phyloP scores from a whole-genome alignment of 371 early-diverging fungal genomes.

The Apophysomyces sp. region DNA sequence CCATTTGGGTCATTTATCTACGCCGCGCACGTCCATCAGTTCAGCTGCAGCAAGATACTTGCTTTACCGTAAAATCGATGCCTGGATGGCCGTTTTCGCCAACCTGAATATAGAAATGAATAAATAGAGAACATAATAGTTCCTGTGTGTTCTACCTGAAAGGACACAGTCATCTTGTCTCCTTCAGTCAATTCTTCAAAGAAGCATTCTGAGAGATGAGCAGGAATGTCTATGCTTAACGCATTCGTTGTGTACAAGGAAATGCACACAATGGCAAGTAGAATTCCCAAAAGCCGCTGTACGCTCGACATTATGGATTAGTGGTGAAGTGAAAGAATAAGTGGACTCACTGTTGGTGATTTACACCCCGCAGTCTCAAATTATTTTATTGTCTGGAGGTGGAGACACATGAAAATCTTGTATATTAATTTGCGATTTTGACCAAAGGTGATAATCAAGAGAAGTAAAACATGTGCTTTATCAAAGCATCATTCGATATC shows the following conservation, averaged over 20 bases:
- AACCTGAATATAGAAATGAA: slow-evolving; percentile 36
- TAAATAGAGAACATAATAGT: background rate
- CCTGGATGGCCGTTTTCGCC: slow-evolving; percentile 67
- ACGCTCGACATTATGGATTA: background rate
- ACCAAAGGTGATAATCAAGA: no score
- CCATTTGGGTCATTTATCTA: slow-evolving; percentile 61
- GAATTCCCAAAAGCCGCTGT: background rate
- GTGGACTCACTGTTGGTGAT: no score
- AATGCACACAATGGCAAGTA: background rate
- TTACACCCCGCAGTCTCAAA: no score
- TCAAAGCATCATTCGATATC: no score
- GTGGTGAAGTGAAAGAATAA: background rate
- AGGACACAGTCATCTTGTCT: slow-evolving; percentile 66
- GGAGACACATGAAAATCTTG: no score
- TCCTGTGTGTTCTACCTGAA: slow-evolving; percentile 42
- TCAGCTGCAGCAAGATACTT: background rate
- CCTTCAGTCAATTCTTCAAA: slow-evolving; percentile 56
- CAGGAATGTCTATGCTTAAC: slow-evolving; percentile 44
- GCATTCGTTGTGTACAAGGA: background rate
- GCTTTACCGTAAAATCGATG: slow-evolving; percentile 72
- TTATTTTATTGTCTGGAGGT: no score
- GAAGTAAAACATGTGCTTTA: no score
- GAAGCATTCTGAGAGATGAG: slow-evolving; percentile 59
- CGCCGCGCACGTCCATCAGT: background rate
- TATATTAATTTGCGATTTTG: no score